Conservation (phyloP, 495 filamentous ascomycete genomes). For the Pyronema domesticum region DNA sequence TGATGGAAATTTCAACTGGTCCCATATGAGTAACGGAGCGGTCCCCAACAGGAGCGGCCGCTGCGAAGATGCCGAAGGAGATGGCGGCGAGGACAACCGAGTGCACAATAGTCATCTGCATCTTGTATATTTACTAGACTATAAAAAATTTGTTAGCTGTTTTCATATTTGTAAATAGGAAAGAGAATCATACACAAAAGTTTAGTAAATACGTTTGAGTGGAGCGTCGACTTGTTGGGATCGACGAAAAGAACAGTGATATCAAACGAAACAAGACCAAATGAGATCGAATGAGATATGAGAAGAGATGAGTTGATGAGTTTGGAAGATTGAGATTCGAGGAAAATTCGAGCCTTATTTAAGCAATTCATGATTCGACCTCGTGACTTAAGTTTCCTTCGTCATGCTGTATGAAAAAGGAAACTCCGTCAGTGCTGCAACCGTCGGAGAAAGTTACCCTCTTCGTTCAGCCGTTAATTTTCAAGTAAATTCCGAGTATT, state of each 20-base stretch:
- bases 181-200: no score
- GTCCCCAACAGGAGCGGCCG: conserved; percentile 4
- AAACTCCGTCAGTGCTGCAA: background rate
- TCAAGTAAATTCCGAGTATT: background rate
- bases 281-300: background rate
- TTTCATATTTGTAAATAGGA: no score
- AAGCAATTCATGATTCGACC: background rate
- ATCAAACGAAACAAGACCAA: no score
- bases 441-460: background rate
- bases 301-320: background rate
- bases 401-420: background rate
- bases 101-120: conserved; percentile 21
- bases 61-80: conserved; percentile 17
- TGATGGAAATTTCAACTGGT: no score
- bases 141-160: no score
- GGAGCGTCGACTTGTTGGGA: no score
- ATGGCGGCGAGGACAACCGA: conserved; percentile 17
- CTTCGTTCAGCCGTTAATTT: background rate
- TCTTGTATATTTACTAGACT: conserved; percentile 1
- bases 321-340: background rate
- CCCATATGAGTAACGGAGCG: background rate
- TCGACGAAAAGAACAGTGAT: no score
- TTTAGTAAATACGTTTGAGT: no score
- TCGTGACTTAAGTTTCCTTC: background rate
- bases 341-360: background rate